phyloP scores from a whole-genome alignment of 164 flowering plant species.

The Akebia trifoliata region DNA sequence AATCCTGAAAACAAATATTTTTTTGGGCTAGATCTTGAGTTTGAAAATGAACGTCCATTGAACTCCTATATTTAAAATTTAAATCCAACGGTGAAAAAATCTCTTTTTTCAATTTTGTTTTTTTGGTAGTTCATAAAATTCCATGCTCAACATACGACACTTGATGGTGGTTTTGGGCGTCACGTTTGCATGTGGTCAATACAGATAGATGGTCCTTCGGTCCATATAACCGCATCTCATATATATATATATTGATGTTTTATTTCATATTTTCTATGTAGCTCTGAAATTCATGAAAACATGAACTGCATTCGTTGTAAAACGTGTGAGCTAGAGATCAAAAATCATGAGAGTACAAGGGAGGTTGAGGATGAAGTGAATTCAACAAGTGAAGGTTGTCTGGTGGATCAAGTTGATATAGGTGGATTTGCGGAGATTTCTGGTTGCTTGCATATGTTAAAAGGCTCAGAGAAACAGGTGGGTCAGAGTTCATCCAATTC shows the following conservation, averaged over 20 bases:
- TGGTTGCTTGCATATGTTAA: constrained; percentile 62
- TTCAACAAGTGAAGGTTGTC: constrained; percentile 14
- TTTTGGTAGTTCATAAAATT: no score
- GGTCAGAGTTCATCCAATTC: not conserved
- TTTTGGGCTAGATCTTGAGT: no score
- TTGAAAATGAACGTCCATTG: no score
- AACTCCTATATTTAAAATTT: no score
- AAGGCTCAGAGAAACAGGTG: constrained; percentile 84
- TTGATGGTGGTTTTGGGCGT: no score
- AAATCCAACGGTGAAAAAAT: no score
- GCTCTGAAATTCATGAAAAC: constrained; percentile 94
- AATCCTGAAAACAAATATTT: no score
- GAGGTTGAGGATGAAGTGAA: constrained; percentile 23
- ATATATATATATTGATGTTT: not conserved
- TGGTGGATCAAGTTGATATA: constrained; percentile 50
- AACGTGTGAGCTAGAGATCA: constrained; percentile 16
- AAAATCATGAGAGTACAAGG: constrained; percentile 16
- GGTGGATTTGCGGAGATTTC: constrained; percentile 86
- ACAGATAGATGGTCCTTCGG: no score
- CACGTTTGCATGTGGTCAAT: no score
- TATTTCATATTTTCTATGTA: constrained; percentile 18
- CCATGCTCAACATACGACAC: no score
- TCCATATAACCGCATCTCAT: no score
- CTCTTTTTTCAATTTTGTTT: no score
- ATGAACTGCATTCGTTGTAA: constrained; percentile 83